Conservation (phyloP, 1,284 basidiomycete species). For the Termitomyces sp. region DNA sequence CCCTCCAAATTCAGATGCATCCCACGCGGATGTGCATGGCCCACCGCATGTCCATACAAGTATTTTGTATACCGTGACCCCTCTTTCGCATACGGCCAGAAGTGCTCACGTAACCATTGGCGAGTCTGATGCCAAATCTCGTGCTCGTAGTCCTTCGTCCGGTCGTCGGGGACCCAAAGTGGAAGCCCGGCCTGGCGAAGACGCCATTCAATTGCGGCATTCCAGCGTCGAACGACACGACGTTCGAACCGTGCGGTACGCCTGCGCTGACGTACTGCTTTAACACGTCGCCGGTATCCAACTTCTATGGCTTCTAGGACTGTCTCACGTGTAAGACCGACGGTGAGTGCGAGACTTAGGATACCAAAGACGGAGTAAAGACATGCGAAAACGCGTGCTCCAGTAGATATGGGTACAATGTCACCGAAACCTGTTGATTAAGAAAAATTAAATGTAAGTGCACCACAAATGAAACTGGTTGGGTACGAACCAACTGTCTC, state of each 20-base stretch:
- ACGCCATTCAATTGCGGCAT: slow-evolving; percentile 53
- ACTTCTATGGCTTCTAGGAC: slow-evolving; percentile 67
- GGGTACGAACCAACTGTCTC: slow-evolving; percentile 56
- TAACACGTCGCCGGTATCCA: slow-evolving; percentile 51
- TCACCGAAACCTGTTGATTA: slow-evolving; percentile 62
- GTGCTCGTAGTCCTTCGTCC: slow-evolving; percentile 6
- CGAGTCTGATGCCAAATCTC: slow-evolving; percentile 9
- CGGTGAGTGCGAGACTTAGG: slow-evolving; percentile 57
- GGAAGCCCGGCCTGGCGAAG: slow-evolving; percentile 43
- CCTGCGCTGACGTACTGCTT: slow-evolving; percentile 32
- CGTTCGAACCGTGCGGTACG: slow-evolving; percentile 30
- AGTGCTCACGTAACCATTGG: slow-evolving; percentile 9
- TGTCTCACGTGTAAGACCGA: slow-evolving; percentile 65
- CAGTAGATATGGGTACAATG: slow-evolving; percentile 48
- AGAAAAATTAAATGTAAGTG: not conserved
- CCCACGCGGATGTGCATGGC: slow-evolving; percentile 30
- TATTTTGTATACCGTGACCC: slow-evolving; percentile 5
- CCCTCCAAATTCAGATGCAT: slow-evolving; percentile 59
- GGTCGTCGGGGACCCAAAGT: slow-evolving; percentile 45
- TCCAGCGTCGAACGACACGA: slow-evolving; percentile 49
- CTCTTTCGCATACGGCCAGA: slow-evolving; percentile 17
- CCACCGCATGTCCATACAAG: slow-evolving; percentile 13
- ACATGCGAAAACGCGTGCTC: slow-evolving; percentile 52
- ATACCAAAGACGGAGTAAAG: slow-evolving; percentile 59
- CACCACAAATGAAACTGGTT: not conserved